Conservation (phyloP, 2,329 filamentous ascomycete species). For the Diplocarpon mali region DNA sequence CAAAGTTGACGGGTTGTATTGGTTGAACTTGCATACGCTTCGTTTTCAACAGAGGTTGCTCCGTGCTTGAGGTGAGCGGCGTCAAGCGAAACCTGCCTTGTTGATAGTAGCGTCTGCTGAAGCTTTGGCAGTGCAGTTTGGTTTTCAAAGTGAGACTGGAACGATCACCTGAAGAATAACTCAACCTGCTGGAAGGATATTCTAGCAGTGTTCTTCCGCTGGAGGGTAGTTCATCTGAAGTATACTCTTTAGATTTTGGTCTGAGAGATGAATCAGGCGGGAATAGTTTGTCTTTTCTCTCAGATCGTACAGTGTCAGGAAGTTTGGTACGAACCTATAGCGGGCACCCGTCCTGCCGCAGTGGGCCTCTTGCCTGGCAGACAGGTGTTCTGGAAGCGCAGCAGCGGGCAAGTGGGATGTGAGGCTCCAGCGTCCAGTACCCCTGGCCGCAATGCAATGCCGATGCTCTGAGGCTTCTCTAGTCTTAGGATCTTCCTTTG, state of each 20-base stretch:
- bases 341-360: slow-evolving; percentile 26
- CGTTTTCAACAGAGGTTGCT: not conserved
- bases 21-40: not conserved
- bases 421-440: slow-evolving; percentile 19
- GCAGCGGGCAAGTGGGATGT: slow-evolving; percentile 19
- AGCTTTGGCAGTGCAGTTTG: slow-evolving; percentile 4
- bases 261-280: slow-evolving; percentile 21
- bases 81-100: not conserved
- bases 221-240: slow-evolving; percentile 21
- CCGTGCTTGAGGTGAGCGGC: not conserved
- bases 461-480: slow-evolving; percentile 18
- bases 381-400: slow-evolving; percentile 23
- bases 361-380: slow-evolving; percentile 17
- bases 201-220: slow-evolving; percentile 19
- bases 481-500: slow-evolving; percentile 18
- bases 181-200: slow-evolving; percentile 24
- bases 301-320: slow-evolving; percentile 19
- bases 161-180: slow-evolving; percentile 12
- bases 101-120: not conserved
- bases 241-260: slow-evolving; percentile 17
- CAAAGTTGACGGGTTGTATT: not conserved
- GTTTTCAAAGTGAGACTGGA: slow-evolving; percentile 18
- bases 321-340: slow-evolving; percentile 29
- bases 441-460: slow-evolving; percentile 14
- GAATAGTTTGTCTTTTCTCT: slow-evolving; percentile 26